Evolutionary conservation across 2,329 filamentous ascomycete genomes (phyloP), one percentile per base, ranked within the genome.

Genomic region (Xylariaceae sp.): DNA sequence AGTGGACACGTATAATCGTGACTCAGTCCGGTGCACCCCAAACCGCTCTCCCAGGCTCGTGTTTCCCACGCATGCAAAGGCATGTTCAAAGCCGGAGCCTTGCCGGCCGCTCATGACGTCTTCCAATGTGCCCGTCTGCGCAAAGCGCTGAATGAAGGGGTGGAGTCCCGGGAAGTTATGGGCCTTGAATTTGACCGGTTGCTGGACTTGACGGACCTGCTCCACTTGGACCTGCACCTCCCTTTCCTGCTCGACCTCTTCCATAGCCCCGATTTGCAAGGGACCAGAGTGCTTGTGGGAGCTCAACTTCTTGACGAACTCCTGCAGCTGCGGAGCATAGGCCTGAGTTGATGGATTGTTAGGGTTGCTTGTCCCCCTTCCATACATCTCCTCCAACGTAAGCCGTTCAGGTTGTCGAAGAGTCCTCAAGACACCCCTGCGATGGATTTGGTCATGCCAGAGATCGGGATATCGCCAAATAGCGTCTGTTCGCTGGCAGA

Each of bases 191-290:
- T 59, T 51, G 0, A 49, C 28, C 0, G 63, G 67, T 21, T 62
- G 68, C 44, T 79, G 65, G 2, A 68, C 55, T 40, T 79, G 65
- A 1, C 75, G 67, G 0, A 78, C 64, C 11, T 65, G 57, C 36
- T 81, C 75, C 0, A 79, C 63, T 41, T 81, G 68, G 7, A 68
- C 63, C 4, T 71, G 72, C 0, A 81, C 65, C 35, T 82, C 75
- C 8, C 75, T 58, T 42, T 81, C 74, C 37, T 71, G 66, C 22
- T 72, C 69, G 0, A 72, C 77, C 34, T 83, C 78, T 29, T 80
- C 65, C 1, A 83, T 51, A 0, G 71, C 69, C 0, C 69, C 70
- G 0, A 56, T 58, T 30, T 67, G 61, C 5, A 60, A 52, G 0
- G 61, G 59, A 2, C 21, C 21, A n/a, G 21, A 23, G 21, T n/a